Base-by-base conservation (phyloP, 2,329 filamentous ascomycete species). In the Stromatinia cepivora region DNA sequence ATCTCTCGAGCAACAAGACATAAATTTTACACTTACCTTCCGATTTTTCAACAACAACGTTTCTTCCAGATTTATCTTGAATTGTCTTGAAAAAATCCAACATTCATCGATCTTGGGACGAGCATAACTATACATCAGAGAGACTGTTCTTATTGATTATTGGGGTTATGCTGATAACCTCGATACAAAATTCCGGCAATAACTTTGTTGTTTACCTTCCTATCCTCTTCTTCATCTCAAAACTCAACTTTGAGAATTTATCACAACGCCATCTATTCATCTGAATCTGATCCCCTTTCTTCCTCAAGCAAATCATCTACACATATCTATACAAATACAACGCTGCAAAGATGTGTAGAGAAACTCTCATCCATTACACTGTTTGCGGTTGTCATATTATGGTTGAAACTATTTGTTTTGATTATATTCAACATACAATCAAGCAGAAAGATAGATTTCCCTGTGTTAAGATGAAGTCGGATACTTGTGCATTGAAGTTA, bases 341-440 rank as follows among this genome's bases (percentile, higher is more conserved):
- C 1, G 9, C 46, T 13, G 15, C 6, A 17, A 28, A 28, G 46
- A 64, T 64, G 61, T 64, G 61, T 39, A 34, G 22, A 5, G 34
- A 64, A 25, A 64, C 46, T 22, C 31, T 52, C n/a, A 20, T 52
- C n/a, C 25, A 7, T 3, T 64, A 64, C 10, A 39, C 34, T 4
- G 34, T 11, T 20, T 64, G 61, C 22, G 9, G 4, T 25, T 64
- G 61, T 17, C 15, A 22, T 1, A 53, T 64, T 6, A 64, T 64
- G 61, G n/a, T 64, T 4, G 22, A 64, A 25, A 64, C n/a, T 15
- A 28, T 64, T 28, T 64, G 61, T 53, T 64, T 39, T 28, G 61
- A 64, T 28, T 31, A 64, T 42, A 39, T 64, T 5, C 61, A 64
- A 5, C 61, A 64, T 28, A 64, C 61, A 0, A 25, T 39, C 1